These are phyloP conservation scores for Penicillium dipodomyicola DNA, from an alignment of 495 filamentous ascomycete genomes.

Conservation along the genomic window DNA sequence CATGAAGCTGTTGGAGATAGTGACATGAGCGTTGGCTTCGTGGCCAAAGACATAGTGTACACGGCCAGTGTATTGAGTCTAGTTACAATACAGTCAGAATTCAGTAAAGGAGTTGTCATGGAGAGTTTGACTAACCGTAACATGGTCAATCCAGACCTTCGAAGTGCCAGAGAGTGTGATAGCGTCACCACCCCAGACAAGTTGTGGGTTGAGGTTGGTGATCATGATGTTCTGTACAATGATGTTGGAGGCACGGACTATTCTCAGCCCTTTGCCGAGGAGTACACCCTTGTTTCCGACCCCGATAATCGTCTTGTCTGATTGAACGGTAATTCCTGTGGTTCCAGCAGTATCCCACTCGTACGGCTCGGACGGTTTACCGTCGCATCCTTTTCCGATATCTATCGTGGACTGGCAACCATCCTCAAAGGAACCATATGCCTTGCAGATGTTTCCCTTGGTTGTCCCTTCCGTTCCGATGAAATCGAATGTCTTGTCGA, in stretches of 20 bases:
- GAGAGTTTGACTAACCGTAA: constrained; percentile 15
- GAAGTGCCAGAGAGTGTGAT: constrained; percentile 20
- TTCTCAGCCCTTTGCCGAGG: constrained; percentile 29
- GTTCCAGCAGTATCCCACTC: constrained; percentile 24
- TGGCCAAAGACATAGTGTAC: constrained; percentile 42
- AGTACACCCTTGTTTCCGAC: constrained; percentile 27
- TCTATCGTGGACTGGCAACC: neutral
- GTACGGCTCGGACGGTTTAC: neutral
- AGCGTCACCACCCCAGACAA: constrained; percentile 30
- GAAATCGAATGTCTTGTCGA: constrained; percentile 40
- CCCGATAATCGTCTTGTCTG: constrained; percentile 30
- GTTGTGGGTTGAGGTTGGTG: constrained; percentile 30
- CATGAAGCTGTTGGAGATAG: constrained; percentile 35
- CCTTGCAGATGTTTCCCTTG: constrained; percentile 14
- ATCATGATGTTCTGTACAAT: constrained; percentile 38
- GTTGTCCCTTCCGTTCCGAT: constrained; percentile 35
- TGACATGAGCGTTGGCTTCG: constrained; percentile 31
- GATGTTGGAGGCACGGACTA: constrained; percentile 27
- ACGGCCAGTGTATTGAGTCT: constrained; percentile 47
- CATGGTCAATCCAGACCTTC: constrained; percentile 29
- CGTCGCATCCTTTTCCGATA: constrained; percentile 13
- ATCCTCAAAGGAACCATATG: constrained; percentile 4
- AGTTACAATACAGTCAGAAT: neutral
- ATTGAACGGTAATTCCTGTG: constrained; percentile 22
- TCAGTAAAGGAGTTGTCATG: neutral